Conservation (phyloP, 2,329 filamentous ascomycete genomes). For the Colletotrichum truncatum region DNA sequence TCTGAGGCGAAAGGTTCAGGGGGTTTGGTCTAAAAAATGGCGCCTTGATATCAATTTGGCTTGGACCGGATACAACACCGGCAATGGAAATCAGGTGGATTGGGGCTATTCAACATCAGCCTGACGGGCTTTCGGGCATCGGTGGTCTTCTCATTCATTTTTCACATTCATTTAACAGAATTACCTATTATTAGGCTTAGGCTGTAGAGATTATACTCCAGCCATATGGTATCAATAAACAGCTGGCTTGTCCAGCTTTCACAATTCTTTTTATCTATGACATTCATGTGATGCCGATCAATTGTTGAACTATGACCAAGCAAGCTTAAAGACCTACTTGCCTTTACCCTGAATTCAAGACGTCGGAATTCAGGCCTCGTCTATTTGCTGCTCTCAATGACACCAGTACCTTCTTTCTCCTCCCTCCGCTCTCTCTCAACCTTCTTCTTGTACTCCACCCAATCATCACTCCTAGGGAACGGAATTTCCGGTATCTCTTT, state of each 20-base stretch:
- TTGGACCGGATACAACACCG: background rate
- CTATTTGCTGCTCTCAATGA: no score
- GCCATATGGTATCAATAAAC: slow-evolving; percentile 7
- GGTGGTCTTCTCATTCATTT: slow-evolving; percentile 7
- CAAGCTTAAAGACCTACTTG: no score
- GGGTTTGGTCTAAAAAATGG: background rate
- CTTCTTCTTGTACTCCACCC: slow-evolving; percentile 39
- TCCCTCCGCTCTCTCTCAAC: slow-evolving; percentile 31
- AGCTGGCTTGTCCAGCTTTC: background rate
- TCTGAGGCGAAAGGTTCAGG: background rate
- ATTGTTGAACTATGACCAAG: no score
- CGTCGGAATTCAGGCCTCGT: no score
- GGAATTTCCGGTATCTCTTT: slow-evolving; percentile 31
- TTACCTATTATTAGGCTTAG: background rate
- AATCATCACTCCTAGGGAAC: slow-evolving; percentile 41
- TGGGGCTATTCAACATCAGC: slow-evolving; percentile 31
- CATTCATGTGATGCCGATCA: no score
- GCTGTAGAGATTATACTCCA: slow-evolving; percentile 16
- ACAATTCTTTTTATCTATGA: background rate
- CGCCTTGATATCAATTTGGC: background rate
- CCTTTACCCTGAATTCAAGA: no score
- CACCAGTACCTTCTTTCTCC: no score
- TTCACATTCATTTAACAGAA: slow-evolving; percentile 3
- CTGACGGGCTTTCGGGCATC: slow-evolving; percentile 11
- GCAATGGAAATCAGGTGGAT: slow-evolving; percentile 3